Base-by-base conservation (phyloP, 169 alveolate genomes). In the Plasmodium ovale region DNA sequence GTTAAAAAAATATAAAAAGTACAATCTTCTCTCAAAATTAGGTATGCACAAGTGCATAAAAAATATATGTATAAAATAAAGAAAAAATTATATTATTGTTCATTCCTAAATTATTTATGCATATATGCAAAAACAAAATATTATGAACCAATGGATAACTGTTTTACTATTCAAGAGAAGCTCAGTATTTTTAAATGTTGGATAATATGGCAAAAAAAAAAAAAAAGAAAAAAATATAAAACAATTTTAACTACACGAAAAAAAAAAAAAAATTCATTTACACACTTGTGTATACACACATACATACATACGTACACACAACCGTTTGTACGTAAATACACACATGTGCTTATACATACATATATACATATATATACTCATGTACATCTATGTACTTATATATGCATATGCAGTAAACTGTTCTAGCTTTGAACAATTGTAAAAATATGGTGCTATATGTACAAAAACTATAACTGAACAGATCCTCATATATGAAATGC, bases 181-280 rank as follows among this genome's bases (percentile, higher is more conserved):
- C 33, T 71, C 29, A n/a, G 31, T 35, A 42, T 29, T 51, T 68
- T 21, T 31, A 29, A 31, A 27, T 62, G 42, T 62, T 14, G 21
- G 72, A n/a, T 31, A 27, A 31, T 27, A 14, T 14, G 33, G 3
- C 42, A 44, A 39, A 7, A 44, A 68, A 39, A 65, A 31, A 65
- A 33, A 16, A 29, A 42, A 35, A n/a, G 6, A 16, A n/a, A 37
- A 27, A 51, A 10, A 60, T 27, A 60, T 23, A 23, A 3, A 42
- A 31, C 23, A 31, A 31, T 51, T 42, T 31, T 35, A 29, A 31
- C 47, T 51, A 42, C 29, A 51, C 67, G 39, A 71, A 71, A 71
- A 69, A 71, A 71, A 71, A 71, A 51, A 51, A 39, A 67, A 67
- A 68, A 39, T 68, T 39, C 31, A 68, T 29, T 25, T 1, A 51